Evolutionary conservation across 306 rosid species (phyloP).

Genomic region (Albizia julibrissin): DNA sequence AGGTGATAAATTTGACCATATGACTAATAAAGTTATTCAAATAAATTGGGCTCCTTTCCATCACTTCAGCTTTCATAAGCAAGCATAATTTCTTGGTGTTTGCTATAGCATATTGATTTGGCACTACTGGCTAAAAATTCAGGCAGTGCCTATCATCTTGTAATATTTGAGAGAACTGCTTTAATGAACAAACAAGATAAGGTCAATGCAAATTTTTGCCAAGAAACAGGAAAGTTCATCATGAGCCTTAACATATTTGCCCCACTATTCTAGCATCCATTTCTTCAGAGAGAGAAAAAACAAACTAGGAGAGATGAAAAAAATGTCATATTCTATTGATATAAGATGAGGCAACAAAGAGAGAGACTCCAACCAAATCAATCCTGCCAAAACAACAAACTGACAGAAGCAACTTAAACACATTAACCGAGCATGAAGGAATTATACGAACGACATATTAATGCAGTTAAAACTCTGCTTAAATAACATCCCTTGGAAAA

Average conservation of each 20-base stretch:
- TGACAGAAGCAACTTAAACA: background rate
- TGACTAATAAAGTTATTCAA: constrained; percentile 38
- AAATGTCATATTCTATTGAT: background rate
- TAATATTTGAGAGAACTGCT: background rate
- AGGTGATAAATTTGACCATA: constrained; percentile 52
- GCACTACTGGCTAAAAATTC: background rate
- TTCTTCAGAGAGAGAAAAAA: background rate
- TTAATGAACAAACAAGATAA: background rate
- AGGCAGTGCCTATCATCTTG: background rate
- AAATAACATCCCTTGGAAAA: background rate
- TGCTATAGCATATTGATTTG: background rate
- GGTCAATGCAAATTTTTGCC: background rate
- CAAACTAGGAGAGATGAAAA: background rate
- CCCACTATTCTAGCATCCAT: background rate
- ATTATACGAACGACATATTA: background rate
- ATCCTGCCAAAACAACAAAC: background rate
- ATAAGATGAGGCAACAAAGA: background rate
- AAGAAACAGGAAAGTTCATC: background rate
- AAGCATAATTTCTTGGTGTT: constrained; percentile 3
- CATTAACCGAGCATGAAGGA: background rate
- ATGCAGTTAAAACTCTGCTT: background rate
- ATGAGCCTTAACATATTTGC: background rate
- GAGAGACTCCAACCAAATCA: background rate
- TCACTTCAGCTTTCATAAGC: constrained; percentile 18
- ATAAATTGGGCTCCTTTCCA: constrained; percentile 25